These are phyloP conservation scores for Porphyrellus cyaneotinctus DNA, from an alignment of 768 basidiomycete genomes.

Conservation along the genomic window DNA sequence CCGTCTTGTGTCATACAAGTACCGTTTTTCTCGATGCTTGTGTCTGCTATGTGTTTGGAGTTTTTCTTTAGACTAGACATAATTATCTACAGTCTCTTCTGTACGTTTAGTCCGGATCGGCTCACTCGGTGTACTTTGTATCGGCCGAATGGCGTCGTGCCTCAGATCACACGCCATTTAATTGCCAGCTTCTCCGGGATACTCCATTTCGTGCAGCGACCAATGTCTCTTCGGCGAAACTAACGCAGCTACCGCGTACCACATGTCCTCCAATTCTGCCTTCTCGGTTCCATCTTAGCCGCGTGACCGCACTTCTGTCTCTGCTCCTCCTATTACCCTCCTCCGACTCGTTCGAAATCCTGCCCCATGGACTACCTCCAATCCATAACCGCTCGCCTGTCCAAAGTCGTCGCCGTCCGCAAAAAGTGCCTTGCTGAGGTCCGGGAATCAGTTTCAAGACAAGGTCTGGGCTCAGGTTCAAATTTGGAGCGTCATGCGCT, in stretches of 20 bases:
- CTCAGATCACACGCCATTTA: constrained; percentile 5
- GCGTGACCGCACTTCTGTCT: not conserved
- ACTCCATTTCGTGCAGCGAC: not conserved
- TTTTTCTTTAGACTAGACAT: not conserved
- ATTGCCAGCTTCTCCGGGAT: not conserved
- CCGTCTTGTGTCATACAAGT: constrained; percentile 1
- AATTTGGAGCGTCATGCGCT: constrained; percentile 5
- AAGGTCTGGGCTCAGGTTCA: constrained; percentile 11
- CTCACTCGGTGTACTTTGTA: not conserved
- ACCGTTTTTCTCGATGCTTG: not conserved
- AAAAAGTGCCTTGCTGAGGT: constrained; percentile 7
- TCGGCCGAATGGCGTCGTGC: constrained; percentile 13
- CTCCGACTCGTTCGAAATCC: not conserved
- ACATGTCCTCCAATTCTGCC: constrained; percentile 11
- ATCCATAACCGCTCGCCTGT: constrained; percentile 11
- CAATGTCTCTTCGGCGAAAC: constrained; percentile 23
- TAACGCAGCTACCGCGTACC: constrained; percentile 13
- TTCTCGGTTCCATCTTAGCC: not conserved
- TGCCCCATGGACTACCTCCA: constrained; percentile 22
- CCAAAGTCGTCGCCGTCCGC: constrained; percentile 24
- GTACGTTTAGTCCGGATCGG: constrained; percentile 1
- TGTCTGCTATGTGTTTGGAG: not conserved
- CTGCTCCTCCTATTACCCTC: not conserved
- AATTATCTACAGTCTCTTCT: too few relatives aligned
- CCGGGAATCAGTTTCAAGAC: constrained; percentile 10